Conservation (phyloP, 495 filamentous ascomycete genomes). For the Aspergillus heteromorphus region DNA sequence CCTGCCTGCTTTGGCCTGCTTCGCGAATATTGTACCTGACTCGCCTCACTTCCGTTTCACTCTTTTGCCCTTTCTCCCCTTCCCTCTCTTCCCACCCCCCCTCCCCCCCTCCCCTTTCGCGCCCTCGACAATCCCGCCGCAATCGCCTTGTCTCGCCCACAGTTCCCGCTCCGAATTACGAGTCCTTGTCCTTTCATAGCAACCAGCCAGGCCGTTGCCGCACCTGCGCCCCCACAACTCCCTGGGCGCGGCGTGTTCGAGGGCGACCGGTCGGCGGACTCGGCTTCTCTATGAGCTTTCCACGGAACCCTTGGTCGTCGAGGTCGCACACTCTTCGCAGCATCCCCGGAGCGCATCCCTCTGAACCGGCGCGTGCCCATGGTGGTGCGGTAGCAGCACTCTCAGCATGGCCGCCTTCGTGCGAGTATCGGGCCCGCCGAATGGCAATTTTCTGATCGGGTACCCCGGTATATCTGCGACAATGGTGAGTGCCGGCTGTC, state of each 20-base stretch:
- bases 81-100: neutral
- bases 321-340: constrained; percentile 29
- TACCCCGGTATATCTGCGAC: constrained; percentile 98
- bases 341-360: constrained; percentile 25
- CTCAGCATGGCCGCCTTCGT: constrained; percentile 80
- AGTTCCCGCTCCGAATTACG: neutral
- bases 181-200: neutral
- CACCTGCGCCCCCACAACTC: constrained; percentile 9
- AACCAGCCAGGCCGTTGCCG: constrained; percentile 9
- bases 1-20: constrained; percentile 2
- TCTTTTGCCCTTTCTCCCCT: neutral
- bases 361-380: constrained; percentile 35
- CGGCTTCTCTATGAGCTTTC: constrained; percentile 30
- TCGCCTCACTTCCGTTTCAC: neutral
- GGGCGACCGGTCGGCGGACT: neutral
- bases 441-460: constrained; percentile 92
- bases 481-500: constrained; percentile 57
- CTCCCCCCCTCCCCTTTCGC: neutral
- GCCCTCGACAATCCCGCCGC: neutral
- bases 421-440: constrained; percentile 94
- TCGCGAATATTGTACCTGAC: neutral
- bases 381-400: constrained; percentile 37
- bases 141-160: neutral
- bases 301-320: constrained; percentile 19
- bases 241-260: constrained; percentile 10